Percentiles rank a stretch among this genome's conserved stretches.
These are phyloP conservation scores for Arthroderma sp. DNA, from an alignment of 2,329 filamentous ascomycete genomes.

Conservation along the genomic window DNA sequence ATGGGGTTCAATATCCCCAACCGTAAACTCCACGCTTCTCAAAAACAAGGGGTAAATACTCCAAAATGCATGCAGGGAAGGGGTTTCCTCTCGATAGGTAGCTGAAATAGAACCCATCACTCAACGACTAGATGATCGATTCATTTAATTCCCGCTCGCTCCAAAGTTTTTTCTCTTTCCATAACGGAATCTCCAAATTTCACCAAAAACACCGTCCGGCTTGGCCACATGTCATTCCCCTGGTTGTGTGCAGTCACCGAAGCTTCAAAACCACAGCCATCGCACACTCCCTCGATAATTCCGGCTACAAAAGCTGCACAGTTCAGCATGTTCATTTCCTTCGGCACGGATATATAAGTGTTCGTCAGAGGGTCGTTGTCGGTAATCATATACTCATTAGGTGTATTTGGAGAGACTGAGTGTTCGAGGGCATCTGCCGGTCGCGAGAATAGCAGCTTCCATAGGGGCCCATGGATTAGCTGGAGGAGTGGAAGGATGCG, in stretches of 20 bases:
- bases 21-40: not conserved
- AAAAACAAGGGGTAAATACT: not conserved
- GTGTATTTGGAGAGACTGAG: slow-evolving; percentile 64
- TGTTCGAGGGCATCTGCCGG: slow-evolving; percentile 90
- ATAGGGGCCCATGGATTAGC: slow-evolving; percentile 85
- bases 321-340: slow-evolving; percentile 92
- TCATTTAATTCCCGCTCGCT: slow-evolving; percentile 44
- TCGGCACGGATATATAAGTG: slow-evolving; percentile 80
- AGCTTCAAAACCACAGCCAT: slow-evolving; percentile 79
- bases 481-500: slow-evolving; percentile 85
- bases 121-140: not conserved
- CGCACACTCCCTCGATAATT: slow-evolving; percentile 89
- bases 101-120: not conserved
- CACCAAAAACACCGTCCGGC: slow-evolving; percentile 88
- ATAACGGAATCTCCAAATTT: slow-evolving; percentile 86
- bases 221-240: slow-evolving; percentile 75
- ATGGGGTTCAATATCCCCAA: not conserved
- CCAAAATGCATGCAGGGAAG: not conserved
- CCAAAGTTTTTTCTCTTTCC: slow-evolving; percentile 76
- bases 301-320: slow-evolving; percentile 93
- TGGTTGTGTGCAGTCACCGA: slow-evolving; percentile 80
- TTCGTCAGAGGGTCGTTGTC: slow-evolving; percentile 97
- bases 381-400: slow-evolving; percentile 97
- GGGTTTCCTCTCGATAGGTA: not conserved
- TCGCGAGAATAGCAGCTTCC: slow-evolving; percentile 82